Percentiles rank a stretch among this genome's conserved stretches.
Evolutionary conservation across 495 filamentous ascomycete species (phyloP).

Genomic region (Apiosordaria backusii): DNA sequence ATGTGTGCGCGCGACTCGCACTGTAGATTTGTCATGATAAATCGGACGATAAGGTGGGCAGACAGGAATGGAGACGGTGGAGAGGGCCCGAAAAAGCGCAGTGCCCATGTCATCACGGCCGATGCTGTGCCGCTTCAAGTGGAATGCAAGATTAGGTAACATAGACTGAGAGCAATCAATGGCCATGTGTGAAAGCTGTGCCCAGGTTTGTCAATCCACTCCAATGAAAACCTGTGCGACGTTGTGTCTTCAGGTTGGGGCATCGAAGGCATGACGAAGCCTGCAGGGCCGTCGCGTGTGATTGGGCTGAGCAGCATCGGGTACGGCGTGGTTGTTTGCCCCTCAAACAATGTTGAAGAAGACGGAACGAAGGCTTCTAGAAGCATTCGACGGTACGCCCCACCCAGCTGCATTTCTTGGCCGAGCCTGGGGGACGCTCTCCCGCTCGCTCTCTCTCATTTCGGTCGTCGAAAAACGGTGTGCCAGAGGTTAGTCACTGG

Average conservation of each 20-base stretch:
- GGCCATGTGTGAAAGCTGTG: too few relatives aligned
- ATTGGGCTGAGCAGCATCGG: background rate
- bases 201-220: too few relatives aligned
- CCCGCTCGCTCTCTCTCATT: conserved; percentile 12
- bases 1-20: background rate
- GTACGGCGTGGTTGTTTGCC: background rate
- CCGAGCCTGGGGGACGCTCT: background rate
- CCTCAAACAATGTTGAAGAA: background rate
- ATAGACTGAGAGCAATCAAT: too few relatives aligned
- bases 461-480: too few relatives aligned
- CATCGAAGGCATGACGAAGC: conserved; percentile 3
- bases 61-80: background rate
- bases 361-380: conserved; percentile 13
- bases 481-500: too few relatives aligned
- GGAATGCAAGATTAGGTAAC: too few relatives aligned
- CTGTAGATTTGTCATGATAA: too few relatives aligned
- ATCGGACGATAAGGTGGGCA: background rate
- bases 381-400: conserved; percentile 4
- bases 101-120: background rate
- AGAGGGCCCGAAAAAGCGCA: background rate
- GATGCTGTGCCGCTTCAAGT: background rate
- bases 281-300: background rate
- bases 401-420: background rate
- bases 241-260: too few relatives aligned
- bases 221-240: background rate